Percentiles rank a stretch among this genome's conserved stretches.
phyloP scores from a whole-genome alignment of 2,329 filamentous ascomycete genomes.

The Fusarium musae region DNA sequence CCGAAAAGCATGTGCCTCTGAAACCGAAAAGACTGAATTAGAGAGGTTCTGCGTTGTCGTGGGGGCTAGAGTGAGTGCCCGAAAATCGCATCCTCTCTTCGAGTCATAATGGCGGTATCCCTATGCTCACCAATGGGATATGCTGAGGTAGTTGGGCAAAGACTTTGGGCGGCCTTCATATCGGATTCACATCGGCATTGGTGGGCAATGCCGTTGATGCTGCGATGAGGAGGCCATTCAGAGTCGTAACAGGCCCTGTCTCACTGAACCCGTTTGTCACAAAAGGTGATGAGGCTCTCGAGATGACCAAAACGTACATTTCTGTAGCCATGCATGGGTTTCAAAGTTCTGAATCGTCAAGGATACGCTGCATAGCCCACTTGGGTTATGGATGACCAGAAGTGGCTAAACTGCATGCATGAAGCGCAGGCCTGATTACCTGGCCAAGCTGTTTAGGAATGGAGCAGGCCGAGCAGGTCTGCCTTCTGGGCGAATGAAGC shows the following conservation, averaged over 20 bases:
- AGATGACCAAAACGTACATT: conserved; percentile 29
- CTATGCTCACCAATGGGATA: conserved; percentile 39
- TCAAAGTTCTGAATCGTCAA: conserved; percentile 36
- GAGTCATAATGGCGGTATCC: conserved; percentile 45
- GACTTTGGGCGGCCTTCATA: conserved; percentile 29
- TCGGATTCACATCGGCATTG: conserved; percentile 26
- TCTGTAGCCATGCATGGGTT: conserved; percentile 32
- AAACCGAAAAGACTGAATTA: conserved; percentile 25
- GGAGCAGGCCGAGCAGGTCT: conserved; percentile 33
- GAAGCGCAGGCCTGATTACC: conserved; percentile 32
- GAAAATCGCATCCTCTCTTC: conserved; percentile 24
- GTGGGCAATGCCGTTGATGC: conserved; percentile 35
- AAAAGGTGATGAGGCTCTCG: conserved; percentile 40
- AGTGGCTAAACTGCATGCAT: conserved; percentile 37
- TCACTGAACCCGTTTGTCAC: conserved; percentile 28
- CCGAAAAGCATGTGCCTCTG: conserved; percentile 25
- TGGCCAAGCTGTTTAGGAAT: conserved; percentile 34
- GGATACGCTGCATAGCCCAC: conserved; percentile 31
- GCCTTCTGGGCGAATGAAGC: conserved; percentile 32
- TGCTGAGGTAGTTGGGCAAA: conserved; percentile 37
- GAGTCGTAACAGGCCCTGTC: conserved; percentile 24
- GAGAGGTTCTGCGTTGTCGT: conserved; percentile 31
- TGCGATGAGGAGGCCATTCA: conserved; percentile 37
- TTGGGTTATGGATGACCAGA: conserved; percentile 30
- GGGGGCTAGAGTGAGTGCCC: conserved; percentile 36